Base-by-base conservation (phyloP, 768 basidiomycete genomes). In the Mycena leptocephala region DNA sequence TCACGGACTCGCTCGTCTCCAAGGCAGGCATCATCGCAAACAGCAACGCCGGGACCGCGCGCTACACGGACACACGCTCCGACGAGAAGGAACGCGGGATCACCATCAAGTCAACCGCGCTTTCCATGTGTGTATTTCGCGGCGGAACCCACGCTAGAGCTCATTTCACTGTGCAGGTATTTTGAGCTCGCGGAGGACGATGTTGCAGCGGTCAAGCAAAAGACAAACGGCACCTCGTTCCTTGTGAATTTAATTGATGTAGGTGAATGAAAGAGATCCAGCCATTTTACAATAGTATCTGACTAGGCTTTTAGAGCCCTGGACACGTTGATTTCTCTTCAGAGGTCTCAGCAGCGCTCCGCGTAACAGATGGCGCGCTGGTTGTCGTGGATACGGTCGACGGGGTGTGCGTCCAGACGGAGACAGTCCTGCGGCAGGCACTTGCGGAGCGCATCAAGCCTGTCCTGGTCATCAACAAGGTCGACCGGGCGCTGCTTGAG, bases 281-380 rank as follows among this genome's bases (percentile, higher is more conserved):
- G 18, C 9, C 5, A 28, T 24, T 33, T 26, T 1, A 26, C 32
- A 26, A 28, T 16, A n/a, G 24, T 71, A 39, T 37, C 56, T 58
- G 56, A 70, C 43, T 13, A 24, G 16, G 33, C 26, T 51, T 32
- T 22, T 32, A 76, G 75, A 72, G 97, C 10, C 98, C 98, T 59
- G 98, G 98, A 82, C 98, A 99, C 92, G 98, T 99, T 86, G 98
- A 99, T 87, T 99, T 99, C 91, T 99, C 98, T 39, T 99, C 98
- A 65, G 98, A 99, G 88, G 98, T 99, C 82, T 99, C 98, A 3
- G 98, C 98, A 74, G 98, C 98, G 79, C 96, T 99, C 84, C 98
- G 98, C 88, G 98, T 99, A 83, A 99, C 98, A 78, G 98, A 99
- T 78, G 98, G 98, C 89, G 98, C 98, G 75, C 95, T 99, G 81